Evolutionary conservation across 345 rosid species (phyloP).

Genomic region (Camelina hispida): DNA sequence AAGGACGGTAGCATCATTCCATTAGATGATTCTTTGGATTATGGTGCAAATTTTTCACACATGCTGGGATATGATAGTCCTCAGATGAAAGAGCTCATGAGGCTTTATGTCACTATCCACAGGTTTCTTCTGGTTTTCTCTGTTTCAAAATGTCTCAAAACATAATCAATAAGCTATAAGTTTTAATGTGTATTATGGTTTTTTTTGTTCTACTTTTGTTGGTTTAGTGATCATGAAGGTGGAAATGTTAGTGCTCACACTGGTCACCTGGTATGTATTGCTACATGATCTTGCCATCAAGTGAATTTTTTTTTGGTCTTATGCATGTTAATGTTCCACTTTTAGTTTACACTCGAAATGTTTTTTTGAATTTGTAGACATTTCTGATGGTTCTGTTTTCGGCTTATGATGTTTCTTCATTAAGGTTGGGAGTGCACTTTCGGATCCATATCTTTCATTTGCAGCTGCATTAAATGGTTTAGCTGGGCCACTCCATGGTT

Average conservation of each 20-base stretch:
- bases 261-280: conserved; percentile 80
- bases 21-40: conserved; percentile 73
- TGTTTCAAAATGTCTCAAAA: neutral
- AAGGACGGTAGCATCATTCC: conserved; percentile 77
- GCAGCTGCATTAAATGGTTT: conserved; percentile 97
- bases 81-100: conserved; percentile 93
- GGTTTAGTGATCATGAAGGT: conserved; percentile 95
- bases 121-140: conserved; percentile 56
- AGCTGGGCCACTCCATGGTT: conserved; percentile 99
- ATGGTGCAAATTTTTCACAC: conserved; percentile 84
- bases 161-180: neutral
- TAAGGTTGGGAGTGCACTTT: conserved; percentile 92
- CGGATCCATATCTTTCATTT: conserved; percentile 93
- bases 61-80: conserved; percentile 88
- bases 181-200: neutral
- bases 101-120: conserved; percentile 92
- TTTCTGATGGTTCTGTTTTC: conserved; percentile 26
- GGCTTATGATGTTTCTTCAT: conserved; percentile 22
- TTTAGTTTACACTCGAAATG: neutral
- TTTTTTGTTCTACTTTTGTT: conserved; percentile 10
- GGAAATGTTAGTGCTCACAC: conserved; percentile 98
- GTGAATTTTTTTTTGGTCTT: neutral
- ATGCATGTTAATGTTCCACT: conserved; percentile 2
- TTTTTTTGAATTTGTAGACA: neutral
- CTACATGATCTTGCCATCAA: conserved; percentile 18